A percentile compares a stretch with the other conserved stretches of the same genome.
Conservation (phyloP, 2,329 filamentous ascomycete genomes). For the Metarhizium robertsii region DNA sequence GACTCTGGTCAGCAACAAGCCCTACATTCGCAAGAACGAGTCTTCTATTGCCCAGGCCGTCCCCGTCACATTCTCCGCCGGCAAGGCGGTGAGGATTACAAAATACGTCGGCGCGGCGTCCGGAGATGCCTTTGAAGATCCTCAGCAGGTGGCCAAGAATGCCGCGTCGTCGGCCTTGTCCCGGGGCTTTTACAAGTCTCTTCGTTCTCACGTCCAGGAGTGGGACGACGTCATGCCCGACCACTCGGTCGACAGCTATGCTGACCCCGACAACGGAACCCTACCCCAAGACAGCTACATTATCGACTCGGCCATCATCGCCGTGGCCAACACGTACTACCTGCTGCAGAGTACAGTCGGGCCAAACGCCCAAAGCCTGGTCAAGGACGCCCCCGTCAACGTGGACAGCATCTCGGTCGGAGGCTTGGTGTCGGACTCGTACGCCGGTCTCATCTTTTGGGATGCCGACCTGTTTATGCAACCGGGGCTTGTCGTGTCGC, state of each 20-base stretch:
- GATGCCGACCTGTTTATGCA: conserved; percentile 21
- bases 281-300: conserved; percentile 48
- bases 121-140: conserved; percentile 54
- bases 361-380: conserved; percentile 32
- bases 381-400: conserved; percentile 5
- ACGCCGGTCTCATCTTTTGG: conserved; percentile 21
- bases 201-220: conserved; percentile 47
- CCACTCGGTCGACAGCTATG: conserved; percentile 55
- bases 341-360: conserved; percentile 42
- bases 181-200: conserved; percentile 44
- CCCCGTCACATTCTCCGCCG: conserved; percentile 40
- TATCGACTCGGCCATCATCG: conserved; percentile 41
- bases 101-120: conserved; percentile 64
- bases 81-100: conserved; percentile 43
- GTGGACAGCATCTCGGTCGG: conserved; percentile 16
- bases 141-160: conserved; percentile 42
- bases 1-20: not conserved
- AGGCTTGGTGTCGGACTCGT: conserved; percentile 18
- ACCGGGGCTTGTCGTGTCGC: conserved; percentile 15
- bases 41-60: conserved; percentile 58
- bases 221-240: conserved; percentile 54
- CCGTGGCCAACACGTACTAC: conserved; percentile 46
- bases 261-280: conserved; percentile 39
- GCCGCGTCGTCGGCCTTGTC: conserved; percentile 37
- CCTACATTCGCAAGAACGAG: conserved; percentile 42